Conservation (phyloP, 345 rosid genomes). For the Nephelium lappaceum region DNA sequence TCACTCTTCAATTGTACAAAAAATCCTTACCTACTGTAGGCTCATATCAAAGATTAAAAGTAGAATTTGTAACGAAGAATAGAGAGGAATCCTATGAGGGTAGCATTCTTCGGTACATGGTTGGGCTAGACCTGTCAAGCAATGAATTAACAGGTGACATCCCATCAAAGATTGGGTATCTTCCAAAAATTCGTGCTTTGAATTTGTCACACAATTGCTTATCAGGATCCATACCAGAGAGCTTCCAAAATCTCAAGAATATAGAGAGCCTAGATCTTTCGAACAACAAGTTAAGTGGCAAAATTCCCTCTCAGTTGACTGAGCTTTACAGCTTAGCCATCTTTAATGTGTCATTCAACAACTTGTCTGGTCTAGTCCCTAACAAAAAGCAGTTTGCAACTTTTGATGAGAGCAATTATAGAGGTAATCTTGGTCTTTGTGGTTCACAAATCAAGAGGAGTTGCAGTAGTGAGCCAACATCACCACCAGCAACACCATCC, state of each 20-base stretch:
- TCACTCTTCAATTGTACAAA: background rate
- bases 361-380: background rate
- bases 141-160: background rate
- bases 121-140: background rate
- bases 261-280: background rate
- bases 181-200: background rate
- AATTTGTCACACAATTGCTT: background rate
- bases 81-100: background rate
- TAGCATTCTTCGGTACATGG: background rate
- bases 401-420: background rate
- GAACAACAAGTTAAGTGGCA: background rate
- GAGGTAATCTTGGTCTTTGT: background rate
- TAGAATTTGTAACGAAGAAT: background rate
- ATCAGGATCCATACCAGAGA: background rate
- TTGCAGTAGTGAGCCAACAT: background rate
- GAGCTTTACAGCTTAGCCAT: background rate
- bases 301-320: background rate
- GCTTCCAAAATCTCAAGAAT: background rate
- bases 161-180: background rate
- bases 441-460: background rate
- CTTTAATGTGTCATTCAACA: background rate
- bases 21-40: rapidly evolving
- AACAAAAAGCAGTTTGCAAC: background rate
- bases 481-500: background rate
- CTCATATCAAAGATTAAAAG: background rate